phyloP scores from a whole-genome alignment of 2,329 filamentous ascomycete species.

The Chaetomium sp. region DNA sequence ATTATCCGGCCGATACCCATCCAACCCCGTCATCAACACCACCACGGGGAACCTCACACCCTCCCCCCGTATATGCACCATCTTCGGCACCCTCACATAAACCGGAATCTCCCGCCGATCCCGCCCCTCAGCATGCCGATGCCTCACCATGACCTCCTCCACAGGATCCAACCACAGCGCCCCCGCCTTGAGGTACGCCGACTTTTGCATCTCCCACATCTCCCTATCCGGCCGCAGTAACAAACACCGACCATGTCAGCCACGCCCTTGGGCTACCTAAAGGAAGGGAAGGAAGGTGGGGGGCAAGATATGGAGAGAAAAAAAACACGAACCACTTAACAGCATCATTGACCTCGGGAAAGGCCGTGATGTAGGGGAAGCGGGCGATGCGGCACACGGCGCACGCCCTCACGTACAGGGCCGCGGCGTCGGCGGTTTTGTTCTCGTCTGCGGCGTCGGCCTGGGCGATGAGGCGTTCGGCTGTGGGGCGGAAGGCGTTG shows the following conservation, averaged over 20 bases:
- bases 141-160: constrained; percentile 62
- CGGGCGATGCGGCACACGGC: constrained; percentile 73
- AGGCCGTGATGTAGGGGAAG: constrained; percentile 61
- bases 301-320: no score
- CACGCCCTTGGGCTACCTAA: no score
- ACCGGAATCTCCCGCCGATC: constrained; percentile 63
- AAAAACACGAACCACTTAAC: constrained; percentile 49
- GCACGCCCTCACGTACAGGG: constrained; percentile 69
- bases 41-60: constrained; percentile 47
- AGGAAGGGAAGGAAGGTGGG: no score
- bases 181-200: constrained; percentile 61
- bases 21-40: constrained; percentile 62
- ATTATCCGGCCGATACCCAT: constrained; percentile 66
- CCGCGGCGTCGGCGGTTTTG: constrained; percentile 57
- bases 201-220: constrained; percentile 68
- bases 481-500: constrained; percentile 61
- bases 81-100: constrained; percentile 62
- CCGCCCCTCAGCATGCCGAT: constrained; percentile 50
- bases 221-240: constrained; percentile 32
- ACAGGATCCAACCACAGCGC: constrained; percentile 59
- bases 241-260: not conserved
- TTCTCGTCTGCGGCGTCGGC: constrained; percentile 54
- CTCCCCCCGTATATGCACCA: constrained; percentile 38
- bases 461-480: constrained; percentile 55
- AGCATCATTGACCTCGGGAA: constrained; percentile 44